These are phyloP conservation scores for Euphrasia confusa DNA, from an alignment of 257 asterid genomes.

Conservation along the genomic window DNA sequence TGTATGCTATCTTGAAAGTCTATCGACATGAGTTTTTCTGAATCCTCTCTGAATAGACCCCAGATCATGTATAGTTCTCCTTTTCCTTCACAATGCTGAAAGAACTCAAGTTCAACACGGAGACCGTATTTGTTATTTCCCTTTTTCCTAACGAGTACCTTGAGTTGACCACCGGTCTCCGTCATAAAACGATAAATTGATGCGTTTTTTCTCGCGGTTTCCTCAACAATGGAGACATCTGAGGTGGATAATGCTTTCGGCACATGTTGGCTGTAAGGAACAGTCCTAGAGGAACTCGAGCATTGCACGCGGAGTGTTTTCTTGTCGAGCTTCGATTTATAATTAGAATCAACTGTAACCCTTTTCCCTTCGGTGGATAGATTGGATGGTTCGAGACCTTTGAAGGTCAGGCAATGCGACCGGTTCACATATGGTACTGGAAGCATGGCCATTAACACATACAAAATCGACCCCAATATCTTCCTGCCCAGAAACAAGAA, in stretches of 20 bases:
- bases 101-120: slow-evolving; percentile 44
- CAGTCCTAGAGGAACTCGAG: slow-evolving; percentile 22
- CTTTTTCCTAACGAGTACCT: slow-evolving; percentile 49
- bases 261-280: slow-evolving; percentile 28
- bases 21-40: slow-evolving; percentile 46
- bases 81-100: slow-evolving; percentile 30
- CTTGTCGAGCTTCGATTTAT: slow-evolving; percentile 25
- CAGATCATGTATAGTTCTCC: slow-evolving; percentile 51
- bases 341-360: slow-evolving; percentile 23
- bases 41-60: slow-evolving; percentile 66
- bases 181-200: slow-evolving; percentile 61
- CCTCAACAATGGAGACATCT: slow-evolving; percentile 31
- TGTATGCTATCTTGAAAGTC: slow-evolving; percentile 31
- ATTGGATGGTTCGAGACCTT: slow-evolving; percentile 33
- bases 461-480: slow-evolving; percentile 12
- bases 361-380: slow-evolving; percentile 34
- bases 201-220: slow-evolving; percentile 31
- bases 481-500: slow-evolving; percentile 22
- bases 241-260: slow-evolving; percentile 43
- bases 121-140: slow-evolving; percentile 37
- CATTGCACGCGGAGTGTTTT: slow-evolving; percentile 19
- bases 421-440: slow-evolving; percentile 36
- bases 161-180: slow-evolving; percentile 60
- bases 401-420: slow-evolving; percentile 38
- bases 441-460: slow-evolving; percentile 38